phyloP scores from a whole-genome alignment of 805 yeast species.

The Wickerhamomyces chaumierensis region DNA sequence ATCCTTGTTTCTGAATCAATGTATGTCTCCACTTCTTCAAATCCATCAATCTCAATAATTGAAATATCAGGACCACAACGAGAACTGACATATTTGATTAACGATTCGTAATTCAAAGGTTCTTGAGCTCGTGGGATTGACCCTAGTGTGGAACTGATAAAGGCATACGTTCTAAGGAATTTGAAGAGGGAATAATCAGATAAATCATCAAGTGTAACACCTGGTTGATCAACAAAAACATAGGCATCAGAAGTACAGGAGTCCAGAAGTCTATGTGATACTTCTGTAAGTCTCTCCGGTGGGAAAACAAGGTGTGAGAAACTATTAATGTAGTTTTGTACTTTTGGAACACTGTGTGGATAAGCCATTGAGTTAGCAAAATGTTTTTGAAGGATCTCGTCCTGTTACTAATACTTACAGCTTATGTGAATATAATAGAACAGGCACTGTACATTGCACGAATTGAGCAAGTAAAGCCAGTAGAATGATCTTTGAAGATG shows the following conservation, averaged over 20 bases:
- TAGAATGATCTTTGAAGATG: too few relatives aligned
- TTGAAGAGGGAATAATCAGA: slow-evolving; percentile 31
- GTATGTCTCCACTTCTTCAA: slow-evolving; percentile 41
- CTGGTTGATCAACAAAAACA: slow-evolving; percentile 43
- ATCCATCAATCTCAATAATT: slow-evolving; percentile 28
- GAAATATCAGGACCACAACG: slow-evolving; percentile 43
- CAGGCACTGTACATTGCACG: slow-evolving; percentile 6
- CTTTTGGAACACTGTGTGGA: slow-evolving; percentile 14
- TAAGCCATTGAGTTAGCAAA: background rate
- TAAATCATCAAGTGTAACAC: slow-evolving; percentile 36
- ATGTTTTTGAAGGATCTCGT: too few relatives aligned
- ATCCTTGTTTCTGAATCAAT: slow-evolving; percentile 54
- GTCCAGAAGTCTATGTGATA: slow-evolving; percentile 22
- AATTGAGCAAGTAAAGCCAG: background rate
- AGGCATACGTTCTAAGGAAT: slow-evolving; percentile 37
- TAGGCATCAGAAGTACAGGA: slow-evolving; percentile 47
- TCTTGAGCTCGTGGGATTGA: slow-evolving; percentile 40
- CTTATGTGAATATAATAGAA: slow-evolving; percentile 13
- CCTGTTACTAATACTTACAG: slow-evolving; percentile 10
- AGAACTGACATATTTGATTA: slow-evolving; percentile 30
- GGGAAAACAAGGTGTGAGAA: slow-evolving; percentile 17
- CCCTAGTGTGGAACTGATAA: slow-evolving; percentile 48
- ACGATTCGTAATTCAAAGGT: slow-evolving; percentile 27
- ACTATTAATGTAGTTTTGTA: slow-evolving; percentile 16
- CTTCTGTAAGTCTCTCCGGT: slow-evolving; percentile 16